phyloP scores from a whole-genome alignment of 257 asterid species.

The Galeopsis tetrahit region DNA sequence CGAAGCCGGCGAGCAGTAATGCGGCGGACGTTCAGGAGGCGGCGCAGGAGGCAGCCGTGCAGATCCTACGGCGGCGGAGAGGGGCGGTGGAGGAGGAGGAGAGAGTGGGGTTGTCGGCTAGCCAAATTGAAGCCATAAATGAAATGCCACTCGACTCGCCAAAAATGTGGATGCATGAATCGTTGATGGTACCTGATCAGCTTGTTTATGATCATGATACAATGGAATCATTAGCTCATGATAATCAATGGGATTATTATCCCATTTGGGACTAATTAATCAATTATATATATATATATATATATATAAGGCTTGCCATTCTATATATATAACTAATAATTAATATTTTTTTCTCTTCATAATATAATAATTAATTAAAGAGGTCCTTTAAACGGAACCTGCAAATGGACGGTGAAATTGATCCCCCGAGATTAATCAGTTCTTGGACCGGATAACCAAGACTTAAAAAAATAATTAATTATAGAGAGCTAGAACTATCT shows the following conservation, averaged over 20 bases:
- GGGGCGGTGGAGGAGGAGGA: background rate
- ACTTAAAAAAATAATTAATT: no score
- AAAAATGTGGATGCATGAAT: constrained; percentile 41
- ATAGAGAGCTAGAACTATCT: no score
- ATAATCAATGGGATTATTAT: constrained; percentile 36
- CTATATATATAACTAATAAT: no score
- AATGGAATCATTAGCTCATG: background rate
- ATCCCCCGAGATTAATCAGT: no score
- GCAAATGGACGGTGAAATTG: no score
- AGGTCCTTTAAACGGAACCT: no score
- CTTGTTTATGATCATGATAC: background rate
- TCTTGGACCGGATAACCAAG: no score
- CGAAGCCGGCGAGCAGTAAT: constrained; percentile 38
- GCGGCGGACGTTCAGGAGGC: constrained; percentile 48
- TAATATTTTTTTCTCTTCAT: no score
- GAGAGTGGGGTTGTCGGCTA: constrained; percentile 50
- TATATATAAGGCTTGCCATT: no score
- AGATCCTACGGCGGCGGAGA: constrained; percentile 5
- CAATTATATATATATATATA: no score
- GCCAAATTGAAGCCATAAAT: constrained; percentile 61
- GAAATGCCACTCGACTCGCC: constrained; percentile 63
- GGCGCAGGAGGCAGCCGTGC: constrained; percentile 54
- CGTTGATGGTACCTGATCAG: no score
- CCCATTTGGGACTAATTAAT: constrained; percentile 49
- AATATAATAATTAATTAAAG: no score